Evolutionary conservation across 2,329 filamentous ascomycete species (phyloP).

Genomic region (Trichoderma afroharzianum): DNA sequence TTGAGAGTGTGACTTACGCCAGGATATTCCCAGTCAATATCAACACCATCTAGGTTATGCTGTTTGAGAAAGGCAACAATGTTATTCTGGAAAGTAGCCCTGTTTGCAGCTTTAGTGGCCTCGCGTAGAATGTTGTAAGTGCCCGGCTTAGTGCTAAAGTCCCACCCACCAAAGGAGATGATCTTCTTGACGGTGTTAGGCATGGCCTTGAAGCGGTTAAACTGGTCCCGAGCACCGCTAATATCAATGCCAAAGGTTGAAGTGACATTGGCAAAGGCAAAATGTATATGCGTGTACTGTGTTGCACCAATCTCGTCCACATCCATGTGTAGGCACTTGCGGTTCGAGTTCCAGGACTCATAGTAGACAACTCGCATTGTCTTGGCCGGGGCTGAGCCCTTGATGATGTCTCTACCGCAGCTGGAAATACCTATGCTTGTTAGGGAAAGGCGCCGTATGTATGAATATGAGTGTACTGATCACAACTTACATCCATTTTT

Average conservation of each 20-base stretch:
- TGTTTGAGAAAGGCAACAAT: conserved; percentile 38
- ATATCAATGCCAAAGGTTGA: conserved; percentile 20
- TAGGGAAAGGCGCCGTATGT: background rate
- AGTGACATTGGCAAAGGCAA: conserved; percentile 30
- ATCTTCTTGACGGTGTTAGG: conserved; percentile 30
- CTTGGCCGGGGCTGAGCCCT: conserved; percentile 25
- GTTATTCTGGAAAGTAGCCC: conserved; percentile 34
- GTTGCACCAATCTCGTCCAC: conserved; percentile 23
- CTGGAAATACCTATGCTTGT: conserved; percentile 27
- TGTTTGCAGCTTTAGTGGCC: conserved; percentile 33
- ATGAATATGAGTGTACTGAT: background rate
- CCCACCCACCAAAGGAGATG: conserved; percentile 37
- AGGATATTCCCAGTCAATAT: conserved; percentile 48
- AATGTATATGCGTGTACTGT: conserved; percentile 33
- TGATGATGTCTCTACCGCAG: conserved; percentile 32
- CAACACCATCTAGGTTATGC: conserved; percentile 40
- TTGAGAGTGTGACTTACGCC: conserved; percentile 15
- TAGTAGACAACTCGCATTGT: conserved; percentile 32
- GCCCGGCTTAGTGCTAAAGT: conserved; percentile 26
- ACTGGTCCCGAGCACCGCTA: conserved; percentile 26
- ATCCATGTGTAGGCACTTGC: conserved; percentile 32
- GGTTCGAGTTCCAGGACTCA: conserved; percentile 30
- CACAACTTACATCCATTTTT: conserved; percentile 24
- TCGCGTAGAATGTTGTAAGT: conserved; percentile 30
- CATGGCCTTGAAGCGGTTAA: conserved; percentile 29